phyloP scores from a whole-genome alignment of 495 filamentous ascomycete genomes.

The Rhizodiscina lignyota region DNA sequence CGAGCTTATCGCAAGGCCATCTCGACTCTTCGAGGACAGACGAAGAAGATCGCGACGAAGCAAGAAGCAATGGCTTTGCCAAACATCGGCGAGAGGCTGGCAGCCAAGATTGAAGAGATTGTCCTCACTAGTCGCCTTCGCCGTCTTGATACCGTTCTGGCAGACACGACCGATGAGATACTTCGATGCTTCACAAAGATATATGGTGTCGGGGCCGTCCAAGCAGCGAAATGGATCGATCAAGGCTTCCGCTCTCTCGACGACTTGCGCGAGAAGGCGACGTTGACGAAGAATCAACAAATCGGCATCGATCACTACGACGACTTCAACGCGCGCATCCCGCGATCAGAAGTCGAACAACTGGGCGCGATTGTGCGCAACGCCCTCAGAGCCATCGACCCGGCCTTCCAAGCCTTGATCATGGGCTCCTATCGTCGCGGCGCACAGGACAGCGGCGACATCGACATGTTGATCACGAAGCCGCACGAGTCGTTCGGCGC shows the following conservation, averaged over 20 bases:
- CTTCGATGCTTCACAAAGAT: constrained; percentile 58
- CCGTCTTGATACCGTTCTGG: constrained; percentile 50
- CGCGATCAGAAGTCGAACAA: constrained; percentile 54
- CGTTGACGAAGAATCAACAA: constrained; percentile 55
- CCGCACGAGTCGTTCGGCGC: constrained; percentile 33
- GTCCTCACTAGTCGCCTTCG: constrained; percentile 56
- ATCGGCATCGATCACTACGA: constrained; percentile 69
- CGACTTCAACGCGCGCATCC: constrained; percentile 73
- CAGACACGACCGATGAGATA: constrained; percentile 44
- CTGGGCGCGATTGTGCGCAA: constrained; percentile 52
- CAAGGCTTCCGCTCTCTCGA: constrained; percentile 60
- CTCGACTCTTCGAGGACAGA: constrained; percentile 49
- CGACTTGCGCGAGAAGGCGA: constrained; percentile 47
- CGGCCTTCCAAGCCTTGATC: constrained; percentile 48
- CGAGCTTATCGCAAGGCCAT: constrained; percentile 72
- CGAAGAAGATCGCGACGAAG: constrained; percentile 44
- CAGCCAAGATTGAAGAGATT: constrained; percentile 86
- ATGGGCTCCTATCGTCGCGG: constrained; percentile 82
- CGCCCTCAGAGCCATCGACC: constrained; percentile 44
- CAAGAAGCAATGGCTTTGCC: constrained; percentile 52
- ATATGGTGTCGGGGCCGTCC: constrained; percentile 58
- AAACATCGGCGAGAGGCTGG: constrained; percentile 59
- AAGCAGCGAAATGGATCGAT: constrained; percentile 63
- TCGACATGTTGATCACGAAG: constrained; percentile 78
- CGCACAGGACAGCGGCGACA: constrained; percentile 54